Evolutionary conservation across 148 eudicot species (phyloP).

Genomic region (Vaccinium myrtillus): DNA sequence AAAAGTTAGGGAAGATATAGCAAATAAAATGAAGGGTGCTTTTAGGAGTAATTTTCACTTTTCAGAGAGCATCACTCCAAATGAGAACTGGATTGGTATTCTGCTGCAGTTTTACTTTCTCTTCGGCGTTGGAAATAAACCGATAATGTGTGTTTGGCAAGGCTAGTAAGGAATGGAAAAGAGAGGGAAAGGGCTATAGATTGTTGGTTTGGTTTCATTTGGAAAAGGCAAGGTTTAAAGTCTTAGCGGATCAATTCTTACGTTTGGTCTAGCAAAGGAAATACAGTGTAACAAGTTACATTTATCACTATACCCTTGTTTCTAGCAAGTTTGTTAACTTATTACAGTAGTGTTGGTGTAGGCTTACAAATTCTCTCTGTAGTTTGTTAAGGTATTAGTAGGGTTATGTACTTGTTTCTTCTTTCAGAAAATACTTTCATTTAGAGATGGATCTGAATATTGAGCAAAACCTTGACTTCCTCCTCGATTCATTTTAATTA

Average conservation of each 20-base stretch:
- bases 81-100: neutral
- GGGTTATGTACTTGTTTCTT: neutral
- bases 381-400: neutral
- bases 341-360: neutral
- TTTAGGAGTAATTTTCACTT: neutral
- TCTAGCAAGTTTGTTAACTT: neutral
- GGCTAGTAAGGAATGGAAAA: conserved; percentile 1
- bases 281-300: neutral
- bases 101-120: neutral
- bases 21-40: neutral
- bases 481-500: neutral
- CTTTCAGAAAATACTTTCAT: neutral
- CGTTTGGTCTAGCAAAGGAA: neutral
- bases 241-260: neutral
- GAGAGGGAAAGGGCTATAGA: neutral
- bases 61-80: neutral
- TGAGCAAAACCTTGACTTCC: neutral
- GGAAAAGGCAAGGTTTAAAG: neutral
- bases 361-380: neutral
- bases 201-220: neutral
- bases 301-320: neutral
- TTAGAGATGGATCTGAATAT: neutral
- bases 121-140: neutral
- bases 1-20: neutral
- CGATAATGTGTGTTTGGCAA: neutral